Evolutionary conservation across 495 filamentous ascomycete genomes (phyloP).

Genomic region (Hyphodiscus hymeniophilus): DNA sequence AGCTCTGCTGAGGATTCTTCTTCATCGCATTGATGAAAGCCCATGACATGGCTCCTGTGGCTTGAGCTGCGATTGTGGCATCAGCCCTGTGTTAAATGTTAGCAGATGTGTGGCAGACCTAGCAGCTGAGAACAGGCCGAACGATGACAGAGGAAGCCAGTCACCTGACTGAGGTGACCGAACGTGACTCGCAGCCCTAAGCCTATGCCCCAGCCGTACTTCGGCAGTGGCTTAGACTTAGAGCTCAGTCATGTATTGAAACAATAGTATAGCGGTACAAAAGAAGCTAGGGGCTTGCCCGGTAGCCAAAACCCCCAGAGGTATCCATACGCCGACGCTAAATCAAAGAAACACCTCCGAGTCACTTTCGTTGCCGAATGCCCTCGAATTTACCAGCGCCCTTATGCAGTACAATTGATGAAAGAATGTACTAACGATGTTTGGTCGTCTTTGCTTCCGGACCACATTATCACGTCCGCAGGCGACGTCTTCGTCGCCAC

Average conservation of each 20-base stretch:
- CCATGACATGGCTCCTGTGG: conserved; percentile 97
- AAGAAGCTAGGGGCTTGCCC: conserved; percentile 13
- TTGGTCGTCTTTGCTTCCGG: conserved; percentile 91
- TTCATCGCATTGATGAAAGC: conserved; percentile 90
- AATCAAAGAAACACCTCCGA: conserved; percentile 11
- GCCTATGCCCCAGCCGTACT: conserved; percentile 33
- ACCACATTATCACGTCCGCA: conserved; percentile 97
- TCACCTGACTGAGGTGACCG: conserved; percentile 32
- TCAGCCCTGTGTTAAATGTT: conserved; percentile 43
- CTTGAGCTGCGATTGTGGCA: conserved; percentile 64
- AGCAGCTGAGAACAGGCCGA: background rate
- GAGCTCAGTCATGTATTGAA: conserved; percentile 15
- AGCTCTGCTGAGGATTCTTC: conserved; percentile 97
- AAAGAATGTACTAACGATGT: conserved; percentile 66
- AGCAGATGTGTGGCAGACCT: background rate
- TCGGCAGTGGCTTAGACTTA: conserved; percentile 12
- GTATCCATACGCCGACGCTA: conserved; percentile 21
- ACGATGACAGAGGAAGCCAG: conserved; percentile 15
- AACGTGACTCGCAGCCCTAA: conserved; percentile 51
- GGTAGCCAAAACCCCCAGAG: conserved; percentile 4
- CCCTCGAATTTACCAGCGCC: conserved; percentile 7
- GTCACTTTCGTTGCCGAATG: conserved; percentile 4
- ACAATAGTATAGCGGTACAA: conserved; percentile 17
- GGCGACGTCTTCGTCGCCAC: conserved; percentile 87
- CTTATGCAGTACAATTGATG: conserved; percentile 3